Evolutionary conservation across 2,329 filamentous ascomycete species (phyloP), one percentile per base, ranked within the genome.

Genomic region (Sporothrix brasiliensis): DNA sequence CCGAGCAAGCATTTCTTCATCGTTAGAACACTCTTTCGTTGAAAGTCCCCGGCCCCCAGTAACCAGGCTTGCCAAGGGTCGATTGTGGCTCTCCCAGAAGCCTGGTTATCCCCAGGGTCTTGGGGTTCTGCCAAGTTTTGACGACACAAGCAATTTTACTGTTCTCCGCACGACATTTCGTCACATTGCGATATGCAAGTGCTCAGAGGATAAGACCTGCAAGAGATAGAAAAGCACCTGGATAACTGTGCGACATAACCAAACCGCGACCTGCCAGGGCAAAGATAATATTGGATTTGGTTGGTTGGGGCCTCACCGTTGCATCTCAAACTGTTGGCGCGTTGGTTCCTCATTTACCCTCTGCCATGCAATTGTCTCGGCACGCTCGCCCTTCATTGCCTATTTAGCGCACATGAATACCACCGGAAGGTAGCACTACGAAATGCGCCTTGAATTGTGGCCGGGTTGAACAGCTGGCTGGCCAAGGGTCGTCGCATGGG

Each of bases 171-270:
- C 50, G 58, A 52, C 13, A 44, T 69, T 52, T 69, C 56, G 56
- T 63, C 68, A 63, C 56, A 69, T 69, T 69, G 47, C 68, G 56
- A 61, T 63, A n/a, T 44, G 68, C 54, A n/a, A n/a, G 50, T 19
- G 30, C 9, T 19, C n/a, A 10, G 39, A 27, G 2, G 34, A 41
- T 34, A 56, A 47, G 39, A 41, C 19, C 56, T n/a, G 21, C 56
- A 41, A 41, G 4, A 54, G 27, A 63, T 21, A 60, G 9, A 24
- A 14, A 1, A 14, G 21, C 34, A 34, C 34, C 34, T 34, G 34
- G 34, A 34, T 34, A 34, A 6, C 21, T 27, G 39, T 11, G 9
- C 21, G 27, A 39, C 39, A 63, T n/a, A 27, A 24, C 58, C 11
- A 24, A 10, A 10, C 39, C 2, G 19, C 21, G 56, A 24, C 14